Base-by-base conservation (phyloP, 176 grass and related monocot species). In the Avena eriantha region DNA sequence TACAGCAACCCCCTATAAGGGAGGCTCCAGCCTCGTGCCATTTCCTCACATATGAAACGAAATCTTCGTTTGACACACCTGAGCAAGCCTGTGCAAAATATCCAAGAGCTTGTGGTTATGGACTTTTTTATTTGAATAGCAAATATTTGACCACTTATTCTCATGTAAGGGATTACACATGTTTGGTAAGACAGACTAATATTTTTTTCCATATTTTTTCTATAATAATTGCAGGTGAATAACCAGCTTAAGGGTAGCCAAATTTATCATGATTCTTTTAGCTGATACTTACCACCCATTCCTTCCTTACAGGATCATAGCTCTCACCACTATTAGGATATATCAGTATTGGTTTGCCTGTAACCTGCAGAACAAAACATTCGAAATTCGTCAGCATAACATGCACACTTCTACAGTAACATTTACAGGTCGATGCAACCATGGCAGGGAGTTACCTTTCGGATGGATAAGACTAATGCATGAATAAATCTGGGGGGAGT, bases 401-500 rank as follows among this genome's bases (percentile, higher is more conserved):
- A 67, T 74, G 48, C 39, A 35, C 57, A 3, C 45, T 39, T 74
- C 29, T 49, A 35, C 46, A 14, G 18, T 22, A 26, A 68, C 10
- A 78, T 47, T 90, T 83, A 82, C 8, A 49, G 49, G 70, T 19
- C 19, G 71, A 82, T 80, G 33, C 34, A 75, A 57, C 50, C 51
- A 6, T 77, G 14, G 55, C 45, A 61, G 34, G 34, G 41, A 73
- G 73, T 80, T 92, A 98, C 96, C 93, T 95, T 93, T 70, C 79
- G 57, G 22, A 92, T 86, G 22, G 95, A 95, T 93, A 69, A 92
- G 67, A 33, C 73, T 88, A 95, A 88, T 54, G 10, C 90, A 77
- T 98, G 93, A 43, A 98, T 93, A 86, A 98, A 98, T 85, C 95
- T 84, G 51, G 93, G 95, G 24, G 96, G 96, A 2, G 91, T 98